Percentiles rank a stretch among this genome's conserved stretches.
These are phyloP conservation scores for Phytopythium kandeliae DNA, from an alignment of 352 stramenopile genomes.

Conservation along the genomic window DNA sequence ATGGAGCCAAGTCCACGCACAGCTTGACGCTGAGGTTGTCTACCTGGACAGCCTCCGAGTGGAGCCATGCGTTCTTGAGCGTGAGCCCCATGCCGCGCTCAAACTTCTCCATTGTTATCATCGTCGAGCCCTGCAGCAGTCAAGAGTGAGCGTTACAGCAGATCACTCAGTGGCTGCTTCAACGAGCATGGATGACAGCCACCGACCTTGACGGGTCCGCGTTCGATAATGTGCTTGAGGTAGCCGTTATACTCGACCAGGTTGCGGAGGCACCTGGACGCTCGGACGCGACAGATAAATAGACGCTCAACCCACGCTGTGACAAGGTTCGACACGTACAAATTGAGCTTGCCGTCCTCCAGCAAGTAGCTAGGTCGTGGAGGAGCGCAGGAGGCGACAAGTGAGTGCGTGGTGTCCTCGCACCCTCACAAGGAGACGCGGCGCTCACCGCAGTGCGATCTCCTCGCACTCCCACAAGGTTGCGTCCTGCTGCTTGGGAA, in stretches of 20 bases:
- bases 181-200: too few relatives aligned
- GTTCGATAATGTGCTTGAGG: constrained; percentile 58
- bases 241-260: constrained; percentile 81
- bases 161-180: too few relatives aligned
- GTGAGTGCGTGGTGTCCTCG: too few relatives aligned
- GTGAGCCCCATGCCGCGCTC: constrained; percentile 86
- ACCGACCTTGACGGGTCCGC: constrained; percentile 57
- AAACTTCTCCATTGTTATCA: constrained; percentile 76
- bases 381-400: too few relatives aligned
- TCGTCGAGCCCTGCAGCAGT: constrained; percentile 41
- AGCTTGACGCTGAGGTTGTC: too few relatives aligned
- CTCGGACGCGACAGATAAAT: neutral
- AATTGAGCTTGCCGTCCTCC: constrained; percentile 89
- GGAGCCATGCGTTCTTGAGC: constrained; percentile 87
- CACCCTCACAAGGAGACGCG: neutral
- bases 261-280: constrained; percentile 66
- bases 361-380: constrained; percentile 63
- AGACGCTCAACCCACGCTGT: neutral
- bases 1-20: neutral
- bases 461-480: constrained; percentile 91
- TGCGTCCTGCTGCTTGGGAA: constrained; percentile 79
- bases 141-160: neutral
- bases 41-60: constrained; percentile 85
- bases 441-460: constrained; percentile 56
- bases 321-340: constrained; percentile 29